Conservation (phyloP, 805 yeast genomes). For the Nakazawaea pomicola region DNA sequence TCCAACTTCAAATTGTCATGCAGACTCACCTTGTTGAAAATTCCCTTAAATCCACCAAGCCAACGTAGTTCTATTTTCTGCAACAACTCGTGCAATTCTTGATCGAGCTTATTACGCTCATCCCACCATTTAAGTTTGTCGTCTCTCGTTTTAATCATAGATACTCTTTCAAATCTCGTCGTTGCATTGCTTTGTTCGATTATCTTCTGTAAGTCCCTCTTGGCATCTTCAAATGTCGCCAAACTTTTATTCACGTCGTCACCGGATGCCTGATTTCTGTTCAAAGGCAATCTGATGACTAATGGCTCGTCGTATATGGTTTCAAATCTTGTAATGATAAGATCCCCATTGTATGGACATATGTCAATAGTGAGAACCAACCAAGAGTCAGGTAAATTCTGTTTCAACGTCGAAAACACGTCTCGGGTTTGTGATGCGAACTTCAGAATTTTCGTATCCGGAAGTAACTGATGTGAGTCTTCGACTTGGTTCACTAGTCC, state of each 20-base stretch:
- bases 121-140: constrained; percentile 79
- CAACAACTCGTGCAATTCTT: constrained; percentile 48
- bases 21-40: constrained; percentile 39
- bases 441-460: constrained; percentile 17
- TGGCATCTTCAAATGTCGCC: constrained; percentile 40
- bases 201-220: constrained; percentile 42
- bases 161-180: constrained; percentile 49
- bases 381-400: constrained; percentile 46
- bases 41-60: constrained; percentile 73
- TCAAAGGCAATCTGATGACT: constrained; percentile 55
- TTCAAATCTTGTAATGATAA: constrained; percentile 46
- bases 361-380: constrained; percentile 55
- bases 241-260: constrained; percentile 32
- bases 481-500: constrained; percentile 18
- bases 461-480: constrained; percentile 19
- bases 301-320: constrained; percentile 32
- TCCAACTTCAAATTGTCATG: constrained; percentile 20
- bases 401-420: not conserved
- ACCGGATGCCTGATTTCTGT: constrained; percentile 36
- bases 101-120: constrained; percentile 57
- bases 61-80: constrained; percentile 55
- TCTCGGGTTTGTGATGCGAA: not conserved
- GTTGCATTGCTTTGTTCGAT: constrained; percentile 58
- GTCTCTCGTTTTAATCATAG: constrained; percentile 46
- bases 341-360: constrained; percentile 51